Evolutionary conservation across 768 basidiomycete species (phyloP).

Genomic region (Fomitopsis serialis): DNA sequence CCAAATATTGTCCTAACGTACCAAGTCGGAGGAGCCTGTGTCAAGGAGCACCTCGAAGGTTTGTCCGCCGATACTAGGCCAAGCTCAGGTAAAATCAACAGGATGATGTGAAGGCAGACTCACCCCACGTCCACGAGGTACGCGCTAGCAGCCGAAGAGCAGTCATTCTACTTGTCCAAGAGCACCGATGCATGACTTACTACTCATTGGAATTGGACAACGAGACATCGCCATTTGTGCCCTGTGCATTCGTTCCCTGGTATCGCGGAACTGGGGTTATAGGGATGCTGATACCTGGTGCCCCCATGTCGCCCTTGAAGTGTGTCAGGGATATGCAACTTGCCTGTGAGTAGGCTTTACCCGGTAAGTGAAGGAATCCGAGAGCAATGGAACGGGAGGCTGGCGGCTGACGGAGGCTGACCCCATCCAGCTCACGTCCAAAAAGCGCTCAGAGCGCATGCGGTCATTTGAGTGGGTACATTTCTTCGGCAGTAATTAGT

Average conservation of each 20-base stretch:
- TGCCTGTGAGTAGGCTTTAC: too few relatives aligned
- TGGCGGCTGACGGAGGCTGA: neutral
- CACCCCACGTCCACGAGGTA: conserved; percentile 36
- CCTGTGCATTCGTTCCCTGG: neutral
- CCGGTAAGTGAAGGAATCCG: neutral
- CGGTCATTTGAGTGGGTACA: neutral
- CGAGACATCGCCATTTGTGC: conserved; percentile 7
- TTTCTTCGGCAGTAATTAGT: neutral
- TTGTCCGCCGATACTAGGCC: conserved; percentile 36
- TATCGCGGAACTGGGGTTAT: conserved; percentile 11
- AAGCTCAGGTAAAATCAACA: conserved; percentile 7
- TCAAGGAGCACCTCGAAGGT: conserved; percentile 43
- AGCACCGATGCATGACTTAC: conserved; percentile 15
- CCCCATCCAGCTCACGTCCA: neutral
- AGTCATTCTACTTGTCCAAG: neutral
- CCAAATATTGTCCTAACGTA: conserved; percentile 17
- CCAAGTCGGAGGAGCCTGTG: conserved; percentile 56
- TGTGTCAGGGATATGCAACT: neutral
- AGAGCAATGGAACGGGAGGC: neutral
- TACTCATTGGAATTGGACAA: conserved; percentile 14
- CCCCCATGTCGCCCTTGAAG: neutral
- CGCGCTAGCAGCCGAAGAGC: conserved; percentile 23
- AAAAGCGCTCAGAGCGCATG: neutral
- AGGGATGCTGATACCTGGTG: conserved; percentile 6
- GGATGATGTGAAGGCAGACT: conserved; percentile 6